Evolutionary conservation across 2,329 filamentous ascomycete genomes (phyloP).

Genomic region (Claviceps maximensis): DNA sequence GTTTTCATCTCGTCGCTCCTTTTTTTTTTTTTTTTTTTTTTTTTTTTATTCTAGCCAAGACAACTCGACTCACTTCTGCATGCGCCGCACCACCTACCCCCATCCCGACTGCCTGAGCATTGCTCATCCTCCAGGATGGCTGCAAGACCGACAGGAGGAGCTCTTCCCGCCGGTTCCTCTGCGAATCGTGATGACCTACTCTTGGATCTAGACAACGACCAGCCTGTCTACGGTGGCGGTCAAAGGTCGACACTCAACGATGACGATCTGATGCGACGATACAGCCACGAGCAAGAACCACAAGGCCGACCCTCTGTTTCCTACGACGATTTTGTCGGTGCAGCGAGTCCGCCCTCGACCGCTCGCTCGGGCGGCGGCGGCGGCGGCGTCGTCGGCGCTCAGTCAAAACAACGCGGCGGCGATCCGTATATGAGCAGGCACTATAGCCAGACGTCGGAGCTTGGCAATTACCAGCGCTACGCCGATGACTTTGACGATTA

Average conservation of each 20-base stretch:
- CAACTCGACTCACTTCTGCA: constrained; percentile 16
- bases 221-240: constrained; percentile 60
- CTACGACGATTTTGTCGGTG: constrained; percentile 88
- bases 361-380: constrained; percentile 24
- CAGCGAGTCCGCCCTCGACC: constrained; percentile 29
- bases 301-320: constrained; percentile 71
- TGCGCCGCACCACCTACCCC: constrained; percentile 17
- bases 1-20: not conserved
- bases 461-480: constrained; percentile 84
- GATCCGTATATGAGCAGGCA: constrained; percentile 36
- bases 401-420: constrained; percentile 12
- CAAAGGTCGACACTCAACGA: constrained; percentile 70
- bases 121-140: constrained; percentile 42
- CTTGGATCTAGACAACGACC: constrained; percentile 60
- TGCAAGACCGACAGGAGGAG: constrained; percentile 36
- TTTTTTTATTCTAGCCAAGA: not conserved
- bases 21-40: not conserved
- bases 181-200: constrained; percentile 46
- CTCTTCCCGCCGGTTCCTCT: constrained; percentile 36
- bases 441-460: constrained; percentile 63
- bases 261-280: constrained; percentile 64
- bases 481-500: constrained; percentile 78
- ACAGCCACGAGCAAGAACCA: constrained; percentile 53
- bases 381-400: too few species aligned
- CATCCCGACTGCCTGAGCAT: constrained; percentile 18